A percentile compares a stretch with the other conserved stretches of the same genome.
Evolutionary conservation across 1,284 basidiomycete species (phyloP).

Genomic region (Sanguinoderma infundibulare): DNA sequence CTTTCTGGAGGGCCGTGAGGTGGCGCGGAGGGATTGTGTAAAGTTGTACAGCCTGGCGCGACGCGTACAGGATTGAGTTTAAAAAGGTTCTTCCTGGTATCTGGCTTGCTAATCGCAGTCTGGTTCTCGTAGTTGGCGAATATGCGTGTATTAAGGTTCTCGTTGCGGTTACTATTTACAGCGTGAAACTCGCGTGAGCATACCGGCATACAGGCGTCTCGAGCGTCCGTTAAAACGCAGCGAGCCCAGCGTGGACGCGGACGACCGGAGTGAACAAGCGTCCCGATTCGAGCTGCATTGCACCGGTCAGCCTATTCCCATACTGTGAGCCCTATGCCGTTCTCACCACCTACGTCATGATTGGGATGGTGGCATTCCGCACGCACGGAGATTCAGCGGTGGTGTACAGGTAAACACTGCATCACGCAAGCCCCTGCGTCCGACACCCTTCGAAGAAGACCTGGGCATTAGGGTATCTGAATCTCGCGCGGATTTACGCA

Average conservation of each 20-base stretch:
- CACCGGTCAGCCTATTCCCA: background rate
- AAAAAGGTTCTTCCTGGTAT: conserved; percentile 8
- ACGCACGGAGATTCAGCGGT: too few species aligned
- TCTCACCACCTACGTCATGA: too few species aligned
- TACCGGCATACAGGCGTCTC: too few species aligned
- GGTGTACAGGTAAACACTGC: too few species aligned
- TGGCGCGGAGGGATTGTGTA: background rate
- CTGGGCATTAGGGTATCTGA: too few species aligned
- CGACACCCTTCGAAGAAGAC: too few species aligned
- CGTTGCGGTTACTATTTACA: background rate
- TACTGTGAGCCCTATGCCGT: too few species aligned
- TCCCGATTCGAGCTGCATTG: background rate
- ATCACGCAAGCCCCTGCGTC: too few species aligned
- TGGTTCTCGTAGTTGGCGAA: conserved; percentile 3
- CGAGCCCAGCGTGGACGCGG: too few species aligned
- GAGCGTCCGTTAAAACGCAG: too few species aligned
- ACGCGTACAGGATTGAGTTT: background rate
- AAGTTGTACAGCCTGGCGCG: background rate
- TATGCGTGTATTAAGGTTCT: background rate
- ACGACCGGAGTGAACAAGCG: background rate
- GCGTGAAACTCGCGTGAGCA: background rate
- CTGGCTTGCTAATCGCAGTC: background rate
- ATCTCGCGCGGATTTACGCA: too few species aligned
- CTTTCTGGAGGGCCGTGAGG: conserved; percentile 53
- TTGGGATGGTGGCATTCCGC: too few species aligned